Percentiles rank a stretch among this genome's conserved stretches.
phyloP scores from a whole-genome alignment of 148 eudicot species.

The Silene conica region DNA sequence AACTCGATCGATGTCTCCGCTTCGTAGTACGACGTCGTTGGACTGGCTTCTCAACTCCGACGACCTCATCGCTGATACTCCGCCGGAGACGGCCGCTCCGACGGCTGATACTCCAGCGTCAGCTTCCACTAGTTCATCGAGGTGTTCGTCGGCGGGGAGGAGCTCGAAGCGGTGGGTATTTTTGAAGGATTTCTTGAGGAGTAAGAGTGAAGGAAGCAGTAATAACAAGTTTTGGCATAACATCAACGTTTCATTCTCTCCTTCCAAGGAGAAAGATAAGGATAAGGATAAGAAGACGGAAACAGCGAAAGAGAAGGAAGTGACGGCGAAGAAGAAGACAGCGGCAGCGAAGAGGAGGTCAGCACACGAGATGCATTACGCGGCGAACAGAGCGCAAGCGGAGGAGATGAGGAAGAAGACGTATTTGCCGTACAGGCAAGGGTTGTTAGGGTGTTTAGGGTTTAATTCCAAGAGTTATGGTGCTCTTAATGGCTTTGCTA shows the following conservation, averaged over 20 bases:
- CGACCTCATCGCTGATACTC: not conserved
- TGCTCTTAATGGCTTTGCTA: constrained; percentile 70
- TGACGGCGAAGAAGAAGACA: constrained; percentile 9
- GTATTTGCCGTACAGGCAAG: constrained; percentile 85
- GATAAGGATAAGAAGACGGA: constrained; percentile 18
- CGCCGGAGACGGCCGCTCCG: constrained; percentile 6
- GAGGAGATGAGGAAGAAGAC: constrained; percentile 98
- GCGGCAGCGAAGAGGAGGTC: constrained; percentile 62
- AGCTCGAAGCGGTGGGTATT: constrained; percentile 87
- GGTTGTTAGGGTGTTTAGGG: constrained; percentile 80
- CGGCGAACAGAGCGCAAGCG: constrained; percentile 78
- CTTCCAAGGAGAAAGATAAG: constrained; percentile 21
- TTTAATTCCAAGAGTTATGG: constrained; percentile 82
- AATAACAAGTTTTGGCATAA: constrained; percentile 65
- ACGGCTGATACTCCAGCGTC: constrained; percentile 38
- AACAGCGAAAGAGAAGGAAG: not conserved
- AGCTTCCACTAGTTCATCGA: constrained; percentile 67
- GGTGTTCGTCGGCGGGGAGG: constrained; percentile 72
- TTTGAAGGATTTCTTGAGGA: constrained; percentile 73
- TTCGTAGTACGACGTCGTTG: constrained; percentile 41
- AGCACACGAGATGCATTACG: constrained; percentile 82
- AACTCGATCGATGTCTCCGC: constrained; percentile 78
- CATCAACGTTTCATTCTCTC: constrained; percentile 46
- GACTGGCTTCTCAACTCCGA: constrained; percentile 23
- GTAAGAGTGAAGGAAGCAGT: constrained; percentile 84